Percentiles rank a stretch among this genome's conserved stretches.
These are phyloP conservation scores for Arctostaphylos glauca DNA, from an alignment of 148 eudicot genomes.

Conservation along the genomic window DNA sequence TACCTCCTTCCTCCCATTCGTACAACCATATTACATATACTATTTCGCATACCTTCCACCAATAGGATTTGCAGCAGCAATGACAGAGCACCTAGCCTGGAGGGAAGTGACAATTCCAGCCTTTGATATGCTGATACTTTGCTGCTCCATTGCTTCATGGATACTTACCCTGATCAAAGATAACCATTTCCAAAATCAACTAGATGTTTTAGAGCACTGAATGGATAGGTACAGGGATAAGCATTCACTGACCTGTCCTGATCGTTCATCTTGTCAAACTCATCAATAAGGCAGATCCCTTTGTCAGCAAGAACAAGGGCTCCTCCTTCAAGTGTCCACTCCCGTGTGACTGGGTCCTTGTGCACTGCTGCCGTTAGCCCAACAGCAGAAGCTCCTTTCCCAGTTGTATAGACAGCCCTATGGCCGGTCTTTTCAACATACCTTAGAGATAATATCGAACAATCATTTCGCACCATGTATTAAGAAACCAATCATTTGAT, in stretches of 20 bases:
- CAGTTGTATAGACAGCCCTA: slow-evolving; percentile 94
- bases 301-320: slow-evolving; percentile 97
- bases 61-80: slow-evolving; percentile 99
- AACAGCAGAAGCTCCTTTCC: slow-evolving; percentile 98
- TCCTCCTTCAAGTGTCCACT: slow-evolving; percentile 99
- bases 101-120: slow-evolving; percentile 99
- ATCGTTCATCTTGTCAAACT: slow-evolving; percentile 99
- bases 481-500: not conserved
- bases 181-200: slow-evolving; percentile 3
- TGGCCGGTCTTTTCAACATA: slow-evolving; percentile 97
- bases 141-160: slow-evolving; percentile 99
- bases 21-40: not conserved
- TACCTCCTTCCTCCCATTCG: too few species aligned
- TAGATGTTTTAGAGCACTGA: not conserved
- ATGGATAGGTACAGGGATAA: not conserved
- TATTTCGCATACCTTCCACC: slow-evolving; percentile 75
- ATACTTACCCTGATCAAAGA: slow-evolving; percentile 73
- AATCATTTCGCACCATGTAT: not conserved
- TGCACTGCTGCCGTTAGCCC: slow-evolving; percentile 98
- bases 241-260: slow-evolving; percentile 67
- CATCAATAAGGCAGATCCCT: slow-evolving; percentile 93
- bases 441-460: slow-evolving; percentile 30
- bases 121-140: slow-evolving; percentile 97
- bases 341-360: slow-evolving; percentile 95
- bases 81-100: slow-evolving; percentile 96